A percentile compares a stretch with the other conserved stretches of the same genome.
These are phyloP conservation scores for Oryza meyeriana DNA, from an alignment of 176 grass and related monocot genomes.

Conservation along the genomic window DNA sequence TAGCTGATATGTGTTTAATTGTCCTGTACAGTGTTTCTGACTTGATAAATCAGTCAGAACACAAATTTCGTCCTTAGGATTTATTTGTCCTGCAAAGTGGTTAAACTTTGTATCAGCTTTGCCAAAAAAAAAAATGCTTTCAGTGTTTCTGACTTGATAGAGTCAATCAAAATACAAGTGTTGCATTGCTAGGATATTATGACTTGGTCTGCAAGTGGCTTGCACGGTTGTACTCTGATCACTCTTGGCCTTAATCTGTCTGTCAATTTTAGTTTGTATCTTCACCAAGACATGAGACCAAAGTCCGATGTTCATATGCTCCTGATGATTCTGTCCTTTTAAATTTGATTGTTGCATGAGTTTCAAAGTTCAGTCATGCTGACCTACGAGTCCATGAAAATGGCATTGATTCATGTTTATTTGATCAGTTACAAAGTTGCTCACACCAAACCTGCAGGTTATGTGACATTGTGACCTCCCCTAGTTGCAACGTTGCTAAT, in stretches of 20 bases:
- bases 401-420: not conserved
- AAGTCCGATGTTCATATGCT: constrained; percentile 2
- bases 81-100: not conserved
- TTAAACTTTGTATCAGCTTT: not conserved
- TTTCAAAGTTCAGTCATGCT: not conserved
- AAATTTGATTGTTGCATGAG: not conserved
- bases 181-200: not conserved
- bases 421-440: not conserved
- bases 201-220: not conserved
- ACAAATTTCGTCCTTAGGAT: not conserved
- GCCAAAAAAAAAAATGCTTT: not conserved
- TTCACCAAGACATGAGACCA: not conserved
- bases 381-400: not conserved
- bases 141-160: not conserved
- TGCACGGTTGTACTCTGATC: not conserved
- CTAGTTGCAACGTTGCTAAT: not conserved
- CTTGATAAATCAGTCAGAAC: no score
- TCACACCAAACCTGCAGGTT: not conserved
- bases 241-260: not conserved
- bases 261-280: not conserved
- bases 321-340: not conserved
- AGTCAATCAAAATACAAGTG: not conserved
- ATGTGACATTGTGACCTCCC: not conserved
- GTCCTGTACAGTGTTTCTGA: not conserved
- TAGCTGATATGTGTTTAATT: not conserved